Percentiles rank a stretch among this genome's conserved stretches.
Evolutionary conservation across 768 basidiomycete species (phyloP).

Genomic region (Russula compacta): DNA sequence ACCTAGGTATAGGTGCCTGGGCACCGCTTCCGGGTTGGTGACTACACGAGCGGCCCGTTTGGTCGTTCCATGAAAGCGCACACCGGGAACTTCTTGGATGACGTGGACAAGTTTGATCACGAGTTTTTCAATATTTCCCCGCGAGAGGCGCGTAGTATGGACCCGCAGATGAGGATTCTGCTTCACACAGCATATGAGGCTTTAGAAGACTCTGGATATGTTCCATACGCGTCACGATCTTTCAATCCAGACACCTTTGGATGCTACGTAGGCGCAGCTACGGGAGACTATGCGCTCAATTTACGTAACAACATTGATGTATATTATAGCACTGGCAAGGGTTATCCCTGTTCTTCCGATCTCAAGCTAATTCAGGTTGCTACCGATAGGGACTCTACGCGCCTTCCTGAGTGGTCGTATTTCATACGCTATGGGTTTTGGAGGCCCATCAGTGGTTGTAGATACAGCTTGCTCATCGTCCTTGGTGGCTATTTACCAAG

Average conservation of each 20-base stretch:
- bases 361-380: not conserved
- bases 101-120: slow-evolving; percentile 54
- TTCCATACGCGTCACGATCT: slow-evolving; percentile 45
- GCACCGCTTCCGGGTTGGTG: slow-evolving; percentile 42
- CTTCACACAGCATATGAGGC: slow-evolving; percentile 61
- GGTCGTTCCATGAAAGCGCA: slow-evolving; percentile 41
- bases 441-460: slow-evolving; percentile 62
- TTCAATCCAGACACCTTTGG: slow-evolving; percentile 49
- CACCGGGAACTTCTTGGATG: slow-evolving; percentile 56
- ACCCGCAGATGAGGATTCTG: slow-evolving; percentile 65
- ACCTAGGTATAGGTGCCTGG: slow-evolving; percentile 44
- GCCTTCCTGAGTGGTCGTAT: slow-evolving; percentile 66
- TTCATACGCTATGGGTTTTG: slow-evolving; percentile 56
- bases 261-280: slow-evolving; percentile 60
- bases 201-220: slow-evolving; percentile 61
- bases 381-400: slow-evolving; percentile 47
- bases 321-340: slow-evolving; percentile 58
- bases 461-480: slow-evolving; percentile 75
- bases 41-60: slow-evolving; percentile 28
- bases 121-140: slow-evolving; percentile 66
- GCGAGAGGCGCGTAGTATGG: slow-evolving; percentile 66
- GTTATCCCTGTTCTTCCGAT: not conserved
- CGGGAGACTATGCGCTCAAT: slow-evolving; percentile 62
- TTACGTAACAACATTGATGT: slow-evolving; percentile 53
- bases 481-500: slow-evolving; percentile 57